A percentile compares a stretch with the other conserved stretches of the same genome.
These are phyloP conservation scores for Neocucurbitaria cava DNA, from an alignment of 2,329 filamentous ascomycete species.

Conservation along the genomic window DNA sequence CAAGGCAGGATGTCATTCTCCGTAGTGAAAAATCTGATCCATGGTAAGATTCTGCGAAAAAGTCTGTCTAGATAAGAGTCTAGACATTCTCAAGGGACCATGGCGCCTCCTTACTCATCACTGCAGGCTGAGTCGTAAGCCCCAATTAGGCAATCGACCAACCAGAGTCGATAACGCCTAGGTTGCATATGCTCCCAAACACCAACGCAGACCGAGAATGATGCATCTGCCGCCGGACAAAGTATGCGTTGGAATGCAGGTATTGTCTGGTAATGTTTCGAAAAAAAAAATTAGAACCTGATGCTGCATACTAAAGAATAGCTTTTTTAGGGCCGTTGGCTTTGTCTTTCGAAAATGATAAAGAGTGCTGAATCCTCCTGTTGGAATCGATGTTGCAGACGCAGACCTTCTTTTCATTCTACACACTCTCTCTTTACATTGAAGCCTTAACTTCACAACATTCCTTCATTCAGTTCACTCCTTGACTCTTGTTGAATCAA, in stretches of 20 bases:
- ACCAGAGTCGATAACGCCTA: slow-evolving; percentile 9
- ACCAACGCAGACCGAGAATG: slow-evolving; percentile 8
- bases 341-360: not conserved
- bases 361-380: not conserved
- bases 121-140: not conserved
- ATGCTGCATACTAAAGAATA: not conserved
- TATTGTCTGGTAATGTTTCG: slow-evolving; percentile 1
- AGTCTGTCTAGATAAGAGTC: not conserved
- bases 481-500: not conserved
- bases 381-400: not conserved
- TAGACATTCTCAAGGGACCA: not conserved
- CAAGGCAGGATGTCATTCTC: too few species aligned
- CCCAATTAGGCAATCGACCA: slow-evolving; percentile 6
- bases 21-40: too few species aligned
- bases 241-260: not conserved
- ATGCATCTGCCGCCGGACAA: slow-evolving; percentile 13
- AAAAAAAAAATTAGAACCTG: not conserved
- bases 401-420: not conserved
- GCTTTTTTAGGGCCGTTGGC: not conserved
- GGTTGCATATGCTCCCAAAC: slow-evolving; percentile 2
- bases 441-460: not conserved
- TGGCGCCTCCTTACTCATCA: not conserved
- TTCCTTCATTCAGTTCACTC: not conserved
- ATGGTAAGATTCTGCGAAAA: too few species aligned
- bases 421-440: not conserved